A percentile compares a stretch with the other conserved stretches of the same genome.
phyloP scores from a whole-genome alignment of 2,329 filamentous ascomycete species.

The Tolypocladium guangdongense region DNA sequence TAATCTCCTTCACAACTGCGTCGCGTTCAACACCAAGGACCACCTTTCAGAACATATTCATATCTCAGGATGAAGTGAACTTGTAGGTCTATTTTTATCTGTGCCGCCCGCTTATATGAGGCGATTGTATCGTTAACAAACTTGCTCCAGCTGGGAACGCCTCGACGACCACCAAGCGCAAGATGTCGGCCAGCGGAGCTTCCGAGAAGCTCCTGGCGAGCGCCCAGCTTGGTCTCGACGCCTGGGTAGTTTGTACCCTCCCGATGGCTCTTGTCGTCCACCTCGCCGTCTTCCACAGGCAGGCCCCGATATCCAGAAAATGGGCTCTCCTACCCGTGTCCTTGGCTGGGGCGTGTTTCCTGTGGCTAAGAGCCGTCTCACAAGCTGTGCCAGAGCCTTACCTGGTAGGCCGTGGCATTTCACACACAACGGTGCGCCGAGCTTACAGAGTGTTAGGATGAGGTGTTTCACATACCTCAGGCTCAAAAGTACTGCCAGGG shows the following conservation, averaged over 20 bases:
- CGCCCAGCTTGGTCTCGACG: background rate
- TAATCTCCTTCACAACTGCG: background rate
- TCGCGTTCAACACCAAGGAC: background rate
- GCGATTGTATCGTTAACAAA: background rate
- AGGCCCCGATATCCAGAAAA: background rate
- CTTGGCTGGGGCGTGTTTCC: conserved; percentile 10
- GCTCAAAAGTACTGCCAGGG: conserved; percentile 77
- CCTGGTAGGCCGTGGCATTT: conserved; percentile 27
- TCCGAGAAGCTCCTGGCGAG: background rate
- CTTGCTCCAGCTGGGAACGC: background rate
- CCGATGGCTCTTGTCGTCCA: conserved; percentile 4
- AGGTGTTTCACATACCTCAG: conserved; percentile 83
- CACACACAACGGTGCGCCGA: background rate
- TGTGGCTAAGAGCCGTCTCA: conserved; percentile 14
- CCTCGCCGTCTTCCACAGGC: background rate
- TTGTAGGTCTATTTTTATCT: no score
- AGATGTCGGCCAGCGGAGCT: conserved; percentile 3
- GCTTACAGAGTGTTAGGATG: conserved; percentile 47
- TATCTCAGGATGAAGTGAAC: background rate
- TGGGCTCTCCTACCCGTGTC: conserved; percentile 6
- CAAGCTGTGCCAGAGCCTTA: conserved; percentile 39
- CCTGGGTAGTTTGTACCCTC: conserved; percentile 2
- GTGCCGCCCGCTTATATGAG: background rate
- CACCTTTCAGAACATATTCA: background rate
- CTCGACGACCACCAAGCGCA: background rate